Percentiles rank a stretch among this genome's conserved stretches.
Evolutionary conservation across 495 filamentous ascomycete genomes (phyloP).

Genomic region (Tuber melanosporum): DNA sequence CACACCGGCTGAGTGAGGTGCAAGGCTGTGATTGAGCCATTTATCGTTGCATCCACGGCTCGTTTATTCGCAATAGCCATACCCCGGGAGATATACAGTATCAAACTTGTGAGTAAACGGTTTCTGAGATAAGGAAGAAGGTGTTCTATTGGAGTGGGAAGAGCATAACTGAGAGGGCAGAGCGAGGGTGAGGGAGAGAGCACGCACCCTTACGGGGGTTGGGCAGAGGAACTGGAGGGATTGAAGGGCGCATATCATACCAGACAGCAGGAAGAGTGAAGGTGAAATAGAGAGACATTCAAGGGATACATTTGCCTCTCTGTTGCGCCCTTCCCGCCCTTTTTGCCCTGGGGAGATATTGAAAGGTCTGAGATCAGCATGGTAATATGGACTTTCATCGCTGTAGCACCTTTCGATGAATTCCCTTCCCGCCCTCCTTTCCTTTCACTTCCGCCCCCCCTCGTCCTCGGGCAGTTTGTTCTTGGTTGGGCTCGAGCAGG

Average conservation of each 20-base stretch:
- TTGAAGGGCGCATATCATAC: not conserved
- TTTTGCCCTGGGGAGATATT: not conserved
- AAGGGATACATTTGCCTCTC: not conserved
- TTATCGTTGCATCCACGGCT: constrained; percentile 35
- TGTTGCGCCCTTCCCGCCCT: not conserved
- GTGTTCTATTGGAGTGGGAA: not conserved
- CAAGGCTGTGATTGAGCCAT: constrained; percentile 32
- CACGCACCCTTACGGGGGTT: not conserved
- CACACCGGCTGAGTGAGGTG: constrained; percentile 28
- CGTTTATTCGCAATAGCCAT: constrained; percentile 29
- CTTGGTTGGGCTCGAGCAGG: constrained; percentile 1
- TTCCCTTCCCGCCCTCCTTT: not conserved
- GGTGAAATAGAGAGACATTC: not conserved
- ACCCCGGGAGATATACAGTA: constrained; percentile 20
- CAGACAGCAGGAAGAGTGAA: not conserved
- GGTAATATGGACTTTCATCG: constrained; percentile 2
- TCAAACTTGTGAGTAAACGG: constrained; percentile 16
- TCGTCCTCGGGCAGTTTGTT: not conserved
- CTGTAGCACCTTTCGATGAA: not conserved
- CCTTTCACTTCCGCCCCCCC: not conserved
- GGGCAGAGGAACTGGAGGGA: not conserved
- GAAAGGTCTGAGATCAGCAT: not conserved
- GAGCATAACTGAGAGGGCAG: not conserved
- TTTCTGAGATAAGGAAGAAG: constrained; percentile 24
- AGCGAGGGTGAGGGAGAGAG: not conserved